Base-by-base conservation (phyloP, 2,329 filamentous ascomycete species). In the Rutstroemia sp. region DNA sequence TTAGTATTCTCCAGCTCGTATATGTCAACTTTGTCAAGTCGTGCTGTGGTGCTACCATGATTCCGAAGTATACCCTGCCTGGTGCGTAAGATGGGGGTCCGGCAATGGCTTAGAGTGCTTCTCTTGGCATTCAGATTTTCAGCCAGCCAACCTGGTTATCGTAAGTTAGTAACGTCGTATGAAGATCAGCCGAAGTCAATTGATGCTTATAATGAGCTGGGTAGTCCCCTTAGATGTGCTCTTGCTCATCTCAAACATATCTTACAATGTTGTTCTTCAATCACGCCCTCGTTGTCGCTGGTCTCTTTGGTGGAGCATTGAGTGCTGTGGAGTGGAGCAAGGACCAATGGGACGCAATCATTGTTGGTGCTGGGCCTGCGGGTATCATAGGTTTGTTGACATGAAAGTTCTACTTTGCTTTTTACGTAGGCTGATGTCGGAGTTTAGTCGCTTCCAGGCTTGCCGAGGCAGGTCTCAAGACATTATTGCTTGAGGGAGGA, bases 401-500 rank as follows among this genome's bases (percentile, higher is more conserved):
- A 19, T 17, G 8, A 19, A 17, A 17, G 39, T 19, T 19, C 39
- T 42, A 42, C 16, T 39, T 23, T 25, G 27, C n/a, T 21, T 25
- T 10, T 2, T 50, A 30, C 17, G 8, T 19, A 14, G 39, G 9
- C 16, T 19, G 17, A 17, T 5, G n/a, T n/a, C 14, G 36, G 12
- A 34, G 9, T 12, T 34, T 17, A 55, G 53, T 56, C 9, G 76
- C 77, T 30, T 75, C 78, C 52, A 68, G 75, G 50, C 69, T 81
- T 67, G 78, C 76, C 52, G 76, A 78, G 60, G 74, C 74, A 10
- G 77, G 77, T 30, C 74, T 77, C 60, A 75, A 74, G 61, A 80
- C 77, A 0, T 71, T 81, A 25, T 69, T 81, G 0, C 70, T 81
- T 4, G 78, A 81, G 63, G 70, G 76, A 56, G 78, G 78, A 14